Evolutionary conservation across 2,329 filamentous ascomycete species (phyloP).

Genomic region (Lachnum nothofagi): DNA sequence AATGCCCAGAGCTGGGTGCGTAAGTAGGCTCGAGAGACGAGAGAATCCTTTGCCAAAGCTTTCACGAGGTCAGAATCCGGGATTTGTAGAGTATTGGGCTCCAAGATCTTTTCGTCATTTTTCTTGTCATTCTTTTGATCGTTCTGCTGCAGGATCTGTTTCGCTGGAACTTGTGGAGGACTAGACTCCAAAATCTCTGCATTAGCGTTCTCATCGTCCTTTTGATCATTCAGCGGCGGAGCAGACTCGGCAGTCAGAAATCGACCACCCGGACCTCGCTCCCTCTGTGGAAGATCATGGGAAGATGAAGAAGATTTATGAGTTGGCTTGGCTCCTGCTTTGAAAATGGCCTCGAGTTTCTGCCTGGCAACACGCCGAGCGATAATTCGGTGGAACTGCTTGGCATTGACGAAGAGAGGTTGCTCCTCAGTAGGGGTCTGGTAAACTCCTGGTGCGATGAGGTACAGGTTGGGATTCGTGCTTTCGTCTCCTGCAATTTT

Average conservation of each 20-base stretch:
- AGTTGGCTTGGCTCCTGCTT: too few relatives aligned
- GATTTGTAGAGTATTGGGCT: background rate
- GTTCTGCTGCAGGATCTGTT: too few relatives aligned
- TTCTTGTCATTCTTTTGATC: background rate
- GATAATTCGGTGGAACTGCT: conserved; percentile 14
- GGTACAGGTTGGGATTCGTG: background rate
- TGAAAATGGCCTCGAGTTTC: background rate
- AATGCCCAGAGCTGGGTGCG: conserved; percentile 11
- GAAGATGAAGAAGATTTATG: background rate
- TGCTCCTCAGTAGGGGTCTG: background rate
- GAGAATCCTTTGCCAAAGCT: background rate
- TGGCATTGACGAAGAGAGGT: conserved; percentile 8
- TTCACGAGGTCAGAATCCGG: background rate
- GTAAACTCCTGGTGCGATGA: background rate
- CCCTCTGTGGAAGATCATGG: background rate
- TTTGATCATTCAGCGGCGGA: too few relatives aligned
- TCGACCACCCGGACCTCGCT: background rate
- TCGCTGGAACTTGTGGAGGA: too few relatives aligned
- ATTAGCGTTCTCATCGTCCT: too few relatives aligned
- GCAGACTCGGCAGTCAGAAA: background rate
- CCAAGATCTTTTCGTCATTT: background rate
- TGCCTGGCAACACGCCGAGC: conserved; percentile 9
- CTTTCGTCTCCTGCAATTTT: background rate
- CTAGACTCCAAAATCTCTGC: conserved; percentile 13
- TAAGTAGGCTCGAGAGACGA: conserved; percentile 1